phyloP scores from a whole-genome alignment of 2,329 filamentous ascomycete species.

The Dothideomycetidae sp. region DNA sequence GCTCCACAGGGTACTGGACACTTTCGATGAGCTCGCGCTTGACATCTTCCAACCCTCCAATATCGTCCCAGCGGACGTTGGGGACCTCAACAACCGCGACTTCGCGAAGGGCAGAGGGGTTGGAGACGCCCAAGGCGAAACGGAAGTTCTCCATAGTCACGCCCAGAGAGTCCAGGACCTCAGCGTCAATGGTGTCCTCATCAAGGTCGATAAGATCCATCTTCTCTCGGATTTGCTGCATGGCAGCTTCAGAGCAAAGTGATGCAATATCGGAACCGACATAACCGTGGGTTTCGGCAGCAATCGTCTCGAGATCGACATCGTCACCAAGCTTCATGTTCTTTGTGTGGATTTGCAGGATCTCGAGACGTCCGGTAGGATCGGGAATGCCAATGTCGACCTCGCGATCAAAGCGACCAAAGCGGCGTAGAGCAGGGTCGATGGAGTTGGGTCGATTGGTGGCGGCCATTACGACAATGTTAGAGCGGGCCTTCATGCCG shows the following conservation, averaged over 20 bases:
- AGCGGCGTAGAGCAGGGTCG: constrained; percentile 91
- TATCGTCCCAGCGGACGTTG: constrained; percentile 99
- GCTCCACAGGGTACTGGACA: constrained; percentile 97
- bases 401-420: constrained; percentile 97
- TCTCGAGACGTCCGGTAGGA: constrained; percentile 95
- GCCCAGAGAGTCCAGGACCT: constrained; percentile 93
- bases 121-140: constrained; percentile 92
- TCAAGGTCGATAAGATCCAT: constrained; percentile 99
- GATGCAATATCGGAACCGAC: constrained; percentile 97
- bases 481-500: constrained; percentile 98
- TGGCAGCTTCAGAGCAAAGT: constrained; percentile 95
- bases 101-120: constrained; percentile 95
- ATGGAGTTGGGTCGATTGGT: constrained; percentile 99
- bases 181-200: constrained; percentile 96
- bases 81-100: constrained; percentile 98
- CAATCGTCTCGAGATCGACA: constrained; percentile 92
- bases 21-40: constrained; percentile 99
- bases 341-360: constrained; percentile 99
- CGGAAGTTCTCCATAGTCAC: constrained; percentile 99
- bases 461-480: constrained; percentile 97
- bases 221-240: constrained; percentile 99
- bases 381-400: constrained; percentile 97
- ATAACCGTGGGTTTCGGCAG: constrained; percentile 95
- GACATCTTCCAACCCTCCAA: constrained; percentile 94
- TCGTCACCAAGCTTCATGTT: constrained; percentile 99